Evolutionary conservation across 495 filamentous ascomycete genomes (phyloP).

Genomic region (Hyphodiscus hymeniophilus): DNA sequence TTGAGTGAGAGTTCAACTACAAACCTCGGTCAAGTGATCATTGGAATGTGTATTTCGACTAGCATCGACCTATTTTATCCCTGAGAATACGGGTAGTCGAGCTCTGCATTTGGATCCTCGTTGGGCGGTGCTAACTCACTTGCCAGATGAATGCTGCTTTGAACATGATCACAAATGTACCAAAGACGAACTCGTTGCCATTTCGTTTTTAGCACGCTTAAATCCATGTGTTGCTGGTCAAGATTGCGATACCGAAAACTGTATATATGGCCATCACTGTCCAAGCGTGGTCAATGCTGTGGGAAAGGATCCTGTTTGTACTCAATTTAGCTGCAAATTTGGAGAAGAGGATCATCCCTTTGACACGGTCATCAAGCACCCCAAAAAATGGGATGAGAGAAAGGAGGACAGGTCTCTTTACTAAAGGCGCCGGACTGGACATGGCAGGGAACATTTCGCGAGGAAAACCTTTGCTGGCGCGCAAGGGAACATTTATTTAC

Average conservation of each 20-base stretch:
- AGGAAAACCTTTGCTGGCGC: too few relatives aligned
- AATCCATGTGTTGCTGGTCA: constrained; percentile 70
- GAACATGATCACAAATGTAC: constrained; percentile 65
- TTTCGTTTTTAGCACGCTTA: constrained; percentile 65
- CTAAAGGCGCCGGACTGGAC: too few relatives aligned
- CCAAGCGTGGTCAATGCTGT: constrained; percentile 2
- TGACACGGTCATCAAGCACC: constrained; percentile 34
- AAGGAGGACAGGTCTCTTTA: too few relatives aligned
- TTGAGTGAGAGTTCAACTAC: too few relatives aligned
- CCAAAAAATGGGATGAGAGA: constrained; percentile 22
- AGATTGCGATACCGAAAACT: constrained; percentile 65
- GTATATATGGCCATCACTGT: constrained; percentile 72
- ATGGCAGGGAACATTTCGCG: too few relatives aligned
- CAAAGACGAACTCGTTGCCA: constrained; percentile 54
- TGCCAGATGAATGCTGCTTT: constrained; percentile 56
- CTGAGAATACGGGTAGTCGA: too few relatives aligned
- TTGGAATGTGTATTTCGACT: too few relatives aligned
- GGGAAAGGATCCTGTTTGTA: constrained; percentile 32
- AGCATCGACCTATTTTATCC: too few relatives aligned
- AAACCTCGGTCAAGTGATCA: too few relatives aligned
- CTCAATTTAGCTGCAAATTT: constrained; percentile 39
- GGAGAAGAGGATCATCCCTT: constrained; percentile 38
- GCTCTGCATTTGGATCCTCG: too few relatives aligned
- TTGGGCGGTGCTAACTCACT: too few relatives aligned
- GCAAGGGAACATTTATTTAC: too few relatives aligned